Evolutionary conservation across 169 alveolate species (phyloP).

Genomic region (Plasmodium gaboni): DNA sequence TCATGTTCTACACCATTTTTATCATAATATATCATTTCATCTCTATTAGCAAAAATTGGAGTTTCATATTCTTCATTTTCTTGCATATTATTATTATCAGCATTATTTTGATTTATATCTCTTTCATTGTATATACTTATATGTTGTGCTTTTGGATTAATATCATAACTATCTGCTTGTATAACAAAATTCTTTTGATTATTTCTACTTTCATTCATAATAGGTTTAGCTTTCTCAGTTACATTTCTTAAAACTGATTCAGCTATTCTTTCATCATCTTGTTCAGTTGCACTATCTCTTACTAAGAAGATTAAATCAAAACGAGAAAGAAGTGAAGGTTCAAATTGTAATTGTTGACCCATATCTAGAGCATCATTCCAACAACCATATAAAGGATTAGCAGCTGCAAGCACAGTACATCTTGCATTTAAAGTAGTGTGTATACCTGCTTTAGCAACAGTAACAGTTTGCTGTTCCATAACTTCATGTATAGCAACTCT

Average conservation of each 20-base stretch:
- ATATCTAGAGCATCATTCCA: constrained; percentile 94
- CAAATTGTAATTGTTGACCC: constrained; percentile 95
- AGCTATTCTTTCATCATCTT: constrained; percentile 84
- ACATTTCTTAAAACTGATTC: constrained; percentile 85
- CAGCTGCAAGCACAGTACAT: constrained; percentile 99
- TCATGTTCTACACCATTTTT: constrained; percentile 83
- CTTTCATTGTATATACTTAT: constrained; percentile 66
- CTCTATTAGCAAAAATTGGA: constrained; percentile 79
- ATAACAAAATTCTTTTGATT: constrained; percentile 80
- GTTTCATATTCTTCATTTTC: constrained; percentile 79
- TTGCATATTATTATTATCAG: constrained; percentile 76
- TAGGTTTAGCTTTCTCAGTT: constrained; percentile 84
- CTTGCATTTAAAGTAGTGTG: constrained; percentile 98
- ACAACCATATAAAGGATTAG: constrained; percentile 99
- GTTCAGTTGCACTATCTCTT: constrained; percentile 84
- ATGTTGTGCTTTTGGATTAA: constrained; percentile 78
- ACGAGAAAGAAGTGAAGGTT: constrained; percentile 98
- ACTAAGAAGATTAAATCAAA: constrained; percentile 95
- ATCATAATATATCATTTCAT: constrained; percentile 84
- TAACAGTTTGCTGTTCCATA: constrained; percentile 99
- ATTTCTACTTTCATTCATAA: constrained; percentile 76
- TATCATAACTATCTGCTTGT: constrained; percentile 84
- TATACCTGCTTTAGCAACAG: constrained; percentile 99
- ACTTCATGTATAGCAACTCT: constrained; percentile 99
- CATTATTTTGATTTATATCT: constrained; percentile 63